Evolutionary conservation across 169 alveolate species (phyloP).

Genomic region (Plasmodium adleri): DNA sequence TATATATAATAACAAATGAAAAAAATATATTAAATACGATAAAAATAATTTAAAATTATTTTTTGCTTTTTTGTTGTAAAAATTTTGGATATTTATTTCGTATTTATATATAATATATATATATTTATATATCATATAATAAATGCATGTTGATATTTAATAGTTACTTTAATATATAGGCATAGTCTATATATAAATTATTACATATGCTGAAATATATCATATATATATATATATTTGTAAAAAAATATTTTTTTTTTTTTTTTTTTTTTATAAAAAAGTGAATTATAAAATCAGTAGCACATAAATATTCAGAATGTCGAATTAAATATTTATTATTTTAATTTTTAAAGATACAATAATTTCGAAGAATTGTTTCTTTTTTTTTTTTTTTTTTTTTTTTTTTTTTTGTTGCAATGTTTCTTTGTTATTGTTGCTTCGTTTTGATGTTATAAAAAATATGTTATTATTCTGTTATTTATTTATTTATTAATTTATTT

Average conservation of each 20-base stretch:
- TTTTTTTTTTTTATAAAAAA: background rate
- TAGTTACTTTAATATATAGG: too few species aligned
- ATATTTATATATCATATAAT: too few species aligned
- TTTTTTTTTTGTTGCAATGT: conserved; percentile 1
- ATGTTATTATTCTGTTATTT: background rate
- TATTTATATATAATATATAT: too few species aligned
- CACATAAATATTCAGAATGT: conserved; percentile 15
- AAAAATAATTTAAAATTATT: too few species aligned
- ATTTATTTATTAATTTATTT: background rate
- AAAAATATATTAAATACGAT: too few species aligned
- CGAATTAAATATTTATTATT: conserved; percentile 9
- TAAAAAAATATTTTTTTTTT: conserved; percentile 1
- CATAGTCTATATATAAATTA: too few species aligned
- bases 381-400: too few species aligned
- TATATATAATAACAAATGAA: too few species aligned
- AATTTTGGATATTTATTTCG: background rate
- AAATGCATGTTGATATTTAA: too few species aligned
- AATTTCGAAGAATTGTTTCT: background rate
- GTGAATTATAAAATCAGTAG: background rate
- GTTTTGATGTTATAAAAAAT: background rate
- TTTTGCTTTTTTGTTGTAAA: conserved; percentile 3
- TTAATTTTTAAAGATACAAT: conserved; percentile 4
- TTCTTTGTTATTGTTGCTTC: conserved; percentile 14
- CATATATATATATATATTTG: background rate
- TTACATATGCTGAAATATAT: too few species aligned